Conservation (phyloP, 257 asterid genomes). For the Fraxinus excelsior region DNA sequence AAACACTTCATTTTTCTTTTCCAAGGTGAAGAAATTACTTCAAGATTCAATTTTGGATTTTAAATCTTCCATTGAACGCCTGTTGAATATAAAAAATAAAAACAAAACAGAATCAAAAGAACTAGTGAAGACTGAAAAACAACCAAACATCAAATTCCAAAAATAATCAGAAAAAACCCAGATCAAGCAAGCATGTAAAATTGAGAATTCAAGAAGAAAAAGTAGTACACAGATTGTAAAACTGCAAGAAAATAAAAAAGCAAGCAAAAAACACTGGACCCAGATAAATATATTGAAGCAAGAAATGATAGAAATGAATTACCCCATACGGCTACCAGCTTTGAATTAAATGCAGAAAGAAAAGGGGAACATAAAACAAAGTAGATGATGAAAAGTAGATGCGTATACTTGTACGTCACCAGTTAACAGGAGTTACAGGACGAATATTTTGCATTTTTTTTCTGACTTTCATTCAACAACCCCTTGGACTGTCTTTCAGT, state of each 20-base stretch:
- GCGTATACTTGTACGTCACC: too few species aligned
- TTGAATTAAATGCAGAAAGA: too few species aligned
- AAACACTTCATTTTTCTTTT: conserved; percentile 61
- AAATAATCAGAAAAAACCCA: not conserved
- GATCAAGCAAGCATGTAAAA: not conserved
- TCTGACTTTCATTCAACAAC: too few species aligned
- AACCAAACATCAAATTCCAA: not conserved
- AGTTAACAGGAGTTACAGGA: too few species aligned
- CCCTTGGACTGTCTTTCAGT: too few species aligned
- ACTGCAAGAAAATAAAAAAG: not conserved
- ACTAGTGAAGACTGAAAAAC: not conserved
- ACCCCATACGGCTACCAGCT: too few species aligned
- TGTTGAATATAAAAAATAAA: conserved; percentile 7
- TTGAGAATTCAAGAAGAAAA: not conserved
- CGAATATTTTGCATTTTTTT: too few species aligned
- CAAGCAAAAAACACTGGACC: not conserved
- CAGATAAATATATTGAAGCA: not conserved
- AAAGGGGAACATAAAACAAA: too few species aligned
- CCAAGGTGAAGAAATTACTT: conserved; percentile 2
- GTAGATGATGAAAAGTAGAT: too few species aligned
- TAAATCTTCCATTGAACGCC: conserved; percentile 16
- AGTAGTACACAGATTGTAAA: not conserved
- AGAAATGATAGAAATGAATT: not conserved
- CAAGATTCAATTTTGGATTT: conserved; percentile 33
- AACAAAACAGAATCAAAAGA: not conserved